These are phyloP conservation scores for Exserohilum rostratum DNA, from an alignment of 2,329 filamentous ascomycete genomes.

Conservation along the genomic window DNA sequence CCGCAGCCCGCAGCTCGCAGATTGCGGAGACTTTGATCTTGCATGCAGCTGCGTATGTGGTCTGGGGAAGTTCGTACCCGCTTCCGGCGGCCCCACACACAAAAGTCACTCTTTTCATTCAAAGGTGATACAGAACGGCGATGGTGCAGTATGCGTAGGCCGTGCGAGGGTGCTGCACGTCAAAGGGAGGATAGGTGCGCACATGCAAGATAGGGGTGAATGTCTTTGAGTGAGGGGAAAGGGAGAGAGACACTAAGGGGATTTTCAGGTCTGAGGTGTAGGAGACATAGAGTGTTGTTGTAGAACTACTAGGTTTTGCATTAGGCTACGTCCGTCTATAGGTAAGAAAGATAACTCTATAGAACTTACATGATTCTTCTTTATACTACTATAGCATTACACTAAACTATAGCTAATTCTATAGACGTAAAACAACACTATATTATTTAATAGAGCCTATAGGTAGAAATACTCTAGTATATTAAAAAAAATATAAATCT, in stretches of 20 bases:
- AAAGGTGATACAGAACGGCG: constrained; percentile 22
- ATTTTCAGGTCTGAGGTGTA: not conserved
- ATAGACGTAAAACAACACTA: no score
- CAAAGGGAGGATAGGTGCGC: not conserved
- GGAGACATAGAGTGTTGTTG: no score
- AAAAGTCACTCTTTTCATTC: constrained; percentile 19
- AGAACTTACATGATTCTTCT: no score
- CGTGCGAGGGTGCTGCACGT: constrained; percentile 6
- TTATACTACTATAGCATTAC: no score
- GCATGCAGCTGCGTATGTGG: not conserved
- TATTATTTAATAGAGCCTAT: no score
- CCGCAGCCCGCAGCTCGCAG: no score
- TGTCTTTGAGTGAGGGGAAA: not conserved
- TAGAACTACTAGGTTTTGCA: no score
- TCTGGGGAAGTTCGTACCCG: constrained; percentile 30
- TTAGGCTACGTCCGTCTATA: no score
- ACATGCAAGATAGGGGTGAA: not conserved
- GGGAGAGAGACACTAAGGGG: not conserved
- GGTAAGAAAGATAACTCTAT: no score
- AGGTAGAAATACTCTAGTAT: no score
- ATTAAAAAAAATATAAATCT: no score
- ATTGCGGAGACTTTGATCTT: constrained; percentile 15
- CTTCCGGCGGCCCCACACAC: constrained; percentile 16
- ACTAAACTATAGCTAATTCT: no score
- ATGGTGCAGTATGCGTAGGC: constrained; percentile 15